These are phyloP conservation scores for Schizopora paradoxa DNA, from an alignment of 1,284 basidiomycete species.

Conservation along the genomic window DNA sequence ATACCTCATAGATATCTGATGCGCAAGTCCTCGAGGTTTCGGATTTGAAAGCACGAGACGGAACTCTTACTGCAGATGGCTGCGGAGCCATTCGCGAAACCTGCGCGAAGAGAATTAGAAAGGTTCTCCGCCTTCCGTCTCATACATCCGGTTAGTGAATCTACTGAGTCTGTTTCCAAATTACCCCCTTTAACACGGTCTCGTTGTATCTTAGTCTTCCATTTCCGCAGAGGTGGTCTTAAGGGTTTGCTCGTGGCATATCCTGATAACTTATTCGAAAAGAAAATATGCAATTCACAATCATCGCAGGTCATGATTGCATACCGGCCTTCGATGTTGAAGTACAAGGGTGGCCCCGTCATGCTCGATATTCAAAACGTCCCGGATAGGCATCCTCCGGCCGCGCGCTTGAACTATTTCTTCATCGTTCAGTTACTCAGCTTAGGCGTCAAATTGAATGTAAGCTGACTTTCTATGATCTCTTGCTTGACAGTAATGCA, in stretches of 20 bases:
- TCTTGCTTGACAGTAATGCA: not conserved
- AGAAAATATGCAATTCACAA: not conserved
- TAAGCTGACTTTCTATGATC: not conserved
- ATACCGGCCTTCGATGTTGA: constrained; percentile 24
- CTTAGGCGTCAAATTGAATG: constrained; percentile 16
- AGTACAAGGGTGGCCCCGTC: constrained; percentile 22
- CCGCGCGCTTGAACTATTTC: constrained; percentile 22
- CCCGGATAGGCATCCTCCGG: constrained; percentile 18
- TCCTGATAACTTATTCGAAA: constrained; percentile 20
- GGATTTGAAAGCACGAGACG: constrained; percentile 22
- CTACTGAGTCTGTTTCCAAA: not conserved
- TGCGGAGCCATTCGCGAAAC: constrained; percentile 24
- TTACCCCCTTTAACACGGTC: not conserved
- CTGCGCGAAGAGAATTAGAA: constrained; percentile 18
- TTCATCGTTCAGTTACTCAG: constrained; percentile 24
- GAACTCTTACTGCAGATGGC: constrained; percentile 24
- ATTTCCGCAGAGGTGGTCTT: constrained; percentile 25
- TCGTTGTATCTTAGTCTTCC: constrained; percentile 16
- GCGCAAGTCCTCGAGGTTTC: constrained; percentile 13
- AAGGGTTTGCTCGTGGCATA: constrained; percentile 25
- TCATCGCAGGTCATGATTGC: constrained; percentile 16
- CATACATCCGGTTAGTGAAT: constrained; percentile 21
- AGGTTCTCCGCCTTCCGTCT: constrained; percentile 12
- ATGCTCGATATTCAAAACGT: constrained; percentile 22
- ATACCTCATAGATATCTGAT: constrained; percentile 7